Base-by-base conservation (phyloP, 345 rosid species). In the Raphanus sativus region DNA sequence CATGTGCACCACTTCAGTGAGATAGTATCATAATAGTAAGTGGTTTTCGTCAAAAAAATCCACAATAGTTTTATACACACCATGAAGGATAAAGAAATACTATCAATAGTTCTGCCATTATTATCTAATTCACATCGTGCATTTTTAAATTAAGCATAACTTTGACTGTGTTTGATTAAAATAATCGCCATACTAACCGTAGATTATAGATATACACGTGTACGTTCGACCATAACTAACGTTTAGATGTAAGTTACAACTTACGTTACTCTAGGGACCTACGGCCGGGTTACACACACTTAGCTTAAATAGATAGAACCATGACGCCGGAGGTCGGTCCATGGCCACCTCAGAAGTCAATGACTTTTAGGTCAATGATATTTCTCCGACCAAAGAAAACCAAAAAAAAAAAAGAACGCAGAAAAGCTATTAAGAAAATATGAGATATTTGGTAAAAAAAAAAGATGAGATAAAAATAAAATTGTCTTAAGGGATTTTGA, bases 1-100 rank as follows among this genome's bases (percentile, higher is more conserved):
- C 81, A 71, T 78, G 81, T 78, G 81, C 73, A 71, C 77, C 77
- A 78, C 73, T 78, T 58, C 77, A 71, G 11, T 58, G 24, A 58
- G n/a, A 48, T 48, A 13, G 65, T 70, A 70, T 34, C 73, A 33
- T 69, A 6, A 61, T 76, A 70, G 70, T 36, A 42, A 15, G 42
- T 4, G 11, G 52, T 13, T 17, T 42, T 76, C 36, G 1, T 50
- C 16, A 63, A 54, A 70, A 25, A 16, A 54, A 8, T 28, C 59
- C 32, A 8, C 40, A 58, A 8, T 25, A 58, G 30, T 70, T 8
- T 8, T 34, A 40, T 54, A 69, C 55, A 48, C 55, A 48, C 55
- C 55, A 5, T n/a, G 55, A n/a, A 48, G 55, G 12, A 34, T 36
- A 36, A 13, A 29, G 26, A 11, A 33, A 48, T 2, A 48, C 17